Conservation (phyloP, 2,329 filamentous ascomycete genomes). For the Aspergillus ochraceoroseus region DNA sequence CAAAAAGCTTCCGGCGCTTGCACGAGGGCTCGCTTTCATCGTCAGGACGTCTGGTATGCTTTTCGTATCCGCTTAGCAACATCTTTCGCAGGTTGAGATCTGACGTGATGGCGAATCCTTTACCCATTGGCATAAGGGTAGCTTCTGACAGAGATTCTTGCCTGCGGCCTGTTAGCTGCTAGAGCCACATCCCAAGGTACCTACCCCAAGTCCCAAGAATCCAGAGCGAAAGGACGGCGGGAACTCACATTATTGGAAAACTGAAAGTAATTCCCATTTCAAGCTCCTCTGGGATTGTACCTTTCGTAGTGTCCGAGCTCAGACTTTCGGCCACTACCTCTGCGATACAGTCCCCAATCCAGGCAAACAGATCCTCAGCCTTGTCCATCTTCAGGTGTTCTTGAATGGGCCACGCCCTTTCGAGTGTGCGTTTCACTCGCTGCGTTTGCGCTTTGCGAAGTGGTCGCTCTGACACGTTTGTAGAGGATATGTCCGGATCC, state of each 20-base stretch:
- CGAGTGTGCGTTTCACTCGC: constrained; percentile 45
- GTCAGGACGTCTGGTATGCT: constrained; percentile 44
- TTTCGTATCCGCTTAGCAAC: constrained; percentile 51
- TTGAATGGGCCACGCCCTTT: constrained; percentile 51
- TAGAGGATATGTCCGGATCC: constrained; percentile 33
- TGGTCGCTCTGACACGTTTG: constrained; percentile 37
- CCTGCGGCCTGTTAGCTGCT: constrained; percentile 27
- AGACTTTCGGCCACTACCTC: constrained; percentile 59
- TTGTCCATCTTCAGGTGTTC: constrained; percentile 60
- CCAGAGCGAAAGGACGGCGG: background rate
- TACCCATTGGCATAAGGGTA: constrained; percentile 55
- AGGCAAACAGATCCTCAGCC: constrained; percentile 69
- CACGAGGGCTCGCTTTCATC: constrained; percentile 40
- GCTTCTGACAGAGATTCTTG: constrained; percentile 53
- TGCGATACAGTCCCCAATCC: constrained; percentile 74
- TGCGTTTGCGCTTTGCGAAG: constrained; percentile 47
- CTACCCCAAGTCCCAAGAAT: background rate
- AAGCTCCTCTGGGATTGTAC: constrained; percentile 42
- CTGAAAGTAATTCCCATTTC: constrained; percentile 50
- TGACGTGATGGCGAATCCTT: constrained; percentile 54
- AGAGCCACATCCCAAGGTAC: too few relatives aligned
- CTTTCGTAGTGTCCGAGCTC: constrained; percentile 38
- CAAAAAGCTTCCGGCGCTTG: constrained; percentile 44
- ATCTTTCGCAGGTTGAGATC: constrained; percentile 53
- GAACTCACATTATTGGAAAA: constrained; percentile 47